Evolutionary conservation across 208 protist genomes (phyloP), one percentile per base, ranked within the genome.

Genomic region (Crithidia sp.): DNA sequence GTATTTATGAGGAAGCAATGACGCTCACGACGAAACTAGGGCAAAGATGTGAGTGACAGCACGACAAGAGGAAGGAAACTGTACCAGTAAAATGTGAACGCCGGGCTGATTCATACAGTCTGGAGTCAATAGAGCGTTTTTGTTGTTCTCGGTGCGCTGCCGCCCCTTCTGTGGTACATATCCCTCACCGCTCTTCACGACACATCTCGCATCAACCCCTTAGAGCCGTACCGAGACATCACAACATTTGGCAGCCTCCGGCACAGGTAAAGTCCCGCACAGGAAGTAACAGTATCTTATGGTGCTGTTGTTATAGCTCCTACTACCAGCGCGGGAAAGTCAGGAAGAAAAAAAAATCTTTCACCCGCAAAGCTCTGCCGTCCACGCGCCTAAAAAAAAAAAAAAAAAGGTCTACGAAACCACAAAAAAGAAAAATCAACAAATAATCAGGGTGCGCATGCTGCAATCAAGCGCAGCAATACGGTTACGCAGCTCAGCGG

Each of bases 371-470:
- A 49, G 45, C 45, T 49, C 45, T 14, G 12, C 9, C 45, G 7
- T 49, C 45, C 7, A 49, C 12, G 45, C 45, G 7, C 12, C 45
- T 7, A 49, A 49, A 61, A 19, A 14, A 50, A 12, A 19, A 14
- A 50, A 12, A 63, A 63, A 28, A 50, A 45, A 28, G 58, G 7
- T 45, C 7, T 7, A 13, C 7, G 7, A 28, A 47, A 19, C 6
- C 4, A 19, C 6, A 4, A 62, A 47, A 12, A 17, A 64, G n/a
- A 64, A 28, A 12, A 3, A 13, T 61, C 45, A 77, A 4, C 77
- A 60, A 63, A 92, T 92, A 19, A 94, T 84, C 19, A 88, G 61
- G 3, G 84, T 89, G 0, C 84, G 74, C 47, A 94, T 79, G 71
- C 89, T 91, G 65, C 45, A 77, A 4, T 86, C 74, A 0, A 91